Evolutionary conservation across 345 rosid species (phyloP).

Genomic region (Euphorbia lathyris): DNA sequence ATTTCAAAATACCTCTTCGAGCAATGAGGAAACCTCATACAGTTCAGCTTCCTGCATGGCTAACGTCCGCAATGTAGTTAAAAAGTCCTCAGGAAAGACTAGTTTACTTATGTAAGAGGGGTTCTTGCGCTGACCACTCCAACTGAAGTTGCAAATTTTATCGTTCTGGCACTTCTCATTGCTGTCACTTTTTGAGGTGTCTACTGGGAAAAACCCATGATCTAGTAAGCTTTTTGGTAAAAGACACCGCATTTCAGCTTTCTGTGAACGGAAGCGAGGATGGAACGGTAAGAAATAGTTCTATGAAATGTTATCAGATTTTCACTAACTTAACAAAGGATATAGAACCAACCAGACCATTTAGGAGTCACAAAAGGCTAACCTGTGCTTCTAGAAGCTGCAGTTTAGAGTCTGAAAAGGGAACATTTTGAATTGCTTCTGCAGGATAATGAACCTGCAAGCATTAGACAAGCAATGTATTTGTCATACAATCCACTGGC

Average conservation of each 20-base stretch:
- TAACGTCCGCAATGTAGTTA: slow-evolving; percentile 77
- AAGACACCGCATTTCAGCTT: slow-evolving; percentile 78
- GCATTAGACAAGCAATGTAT: background rate
- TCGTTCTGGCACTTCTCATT: slow-evolving; percentile 21
- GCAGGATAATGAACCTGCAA: slow-evolving; percentile 85
- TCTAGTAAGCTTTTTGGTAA: slow-evolving; percentile 61
- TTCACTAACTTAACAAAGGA: too few relatives aligned
- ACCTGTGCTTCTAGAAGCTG: slow-evolving; percentile 92
- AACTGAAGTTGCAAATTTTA: slow-evolving; percentile 55
- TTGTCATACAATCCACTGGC: background rate
- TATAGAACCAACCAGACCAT: background rate
- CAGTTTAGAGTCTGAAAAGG: slow-evolving; percentile 68
- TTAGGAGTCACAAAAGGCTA: slow-evolving; percentile 7
- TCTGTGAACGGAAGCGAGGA: too few relatives aligned
- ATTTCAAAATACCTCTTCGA: slow-evolving; percentile 64
- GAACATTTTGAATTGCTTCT: slow-evolving; percentile 63
- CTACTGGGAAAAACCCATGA: slow-evolving; percentile 55
- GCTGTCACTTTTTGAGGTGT: slow-evolving; percentile 33
- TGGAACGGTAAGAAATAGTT: background rate
- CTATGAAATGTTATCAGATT: too few relatives aligned
- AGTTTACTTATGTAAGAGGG: slow-evolving; percentile 70
- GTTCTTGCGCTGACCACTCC: slow-evolving; percentile 80
- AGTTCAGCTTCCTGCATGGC: slow-evolving; percentile 76
- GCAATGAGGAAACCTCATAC: slow-evolving; percentile 60
- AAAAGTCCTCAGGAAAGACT: slow-evolving; percentile 74